These are phyloP conservation scores for Hypoxylon sp. DNA, from an alignment of 2,329 filamentous ascomycete genomes.

Conservation along the genomic window DNA sequence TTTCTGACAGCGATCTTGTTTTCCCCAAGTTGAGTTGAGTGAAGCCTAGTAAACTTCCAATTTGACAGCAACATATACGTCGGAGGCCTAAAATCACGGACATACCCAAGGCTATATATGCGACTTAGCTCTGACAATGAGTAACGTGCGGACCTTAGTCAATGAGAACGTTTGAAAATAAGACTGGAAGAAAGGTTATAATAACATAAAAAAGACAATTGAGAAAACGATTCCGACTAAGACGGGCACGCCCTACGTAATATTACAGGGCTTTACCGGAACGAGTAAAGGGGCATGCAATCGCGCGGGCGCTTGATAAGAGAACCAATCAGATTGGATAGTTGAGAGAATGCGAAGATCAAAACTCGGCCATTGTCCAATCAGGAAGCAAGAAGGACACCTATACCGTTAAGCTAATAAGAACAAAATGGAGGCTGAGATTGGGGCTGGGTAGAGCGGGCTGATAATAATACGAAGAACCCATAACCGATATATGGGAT, in stretches of 20 bases:
- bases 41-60: not conserved
- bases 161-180: not conserved
- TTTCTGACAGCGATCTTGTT: constrained; percentile 7
- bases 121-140: constrained; percentile 8
- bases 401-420: constrained; percentile 31
- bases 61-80: not conserved
- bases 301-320: constrained; percentile 11
- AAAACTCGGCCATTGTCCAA: constrained; percentile 30
- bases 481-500: constrained; percentile 16
- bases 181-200: constrained; percentile 1
- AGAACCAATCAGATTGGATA: constrained; percentile 27
- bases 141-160: not conserved
- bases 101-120: not conserved
- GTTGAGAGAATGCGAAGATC: constrained; percentile 7
- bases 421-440: constrained; percentile 38
- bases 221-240: constrained; percentile 18
- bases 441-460: constrained; percentile 31
- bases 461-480: constrained; percentile 43
- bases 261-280: constrained; percentile 9
- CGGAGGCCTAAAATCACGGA: constrained; percentile 25
- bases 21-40: constrained; percentile 8
- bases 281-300: constrained; percentile 23
- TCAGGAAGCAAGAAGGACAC: constrained; percentile 5
- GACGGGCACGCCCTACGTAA: constrained; percentile 17
- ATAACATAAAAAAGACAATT: not conserved